Conservation (phyloP, 2,329 filamentous ascomycete genomes). For the Sarocladium oryzae region DNA sequence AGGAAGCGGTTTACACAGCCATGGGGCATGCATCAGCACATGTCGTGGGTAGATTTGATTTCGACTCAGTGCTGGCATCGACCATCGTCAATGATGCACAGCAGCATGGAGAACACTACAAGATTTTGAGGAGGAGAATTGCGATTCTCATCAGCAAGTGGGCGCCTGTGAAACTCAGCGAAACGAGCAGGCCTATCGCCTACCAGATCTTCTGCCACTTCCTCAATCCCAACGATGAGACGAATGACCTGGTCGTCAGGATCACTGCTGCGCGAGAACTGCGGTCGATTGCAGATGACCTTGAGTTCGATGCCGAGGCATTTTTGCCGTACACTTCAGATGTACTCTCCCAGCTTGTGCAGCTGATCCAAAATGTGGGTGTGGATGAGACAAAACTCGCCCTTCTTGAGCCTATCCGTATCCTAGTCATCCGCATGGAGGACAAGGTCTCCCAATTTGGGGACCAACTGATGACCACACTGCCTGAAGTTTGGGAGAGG, state of each 20-base stretch:
- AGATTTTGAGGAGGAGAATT: slow-evolving; percentile 78
- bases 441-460: slow-evolving; percentile 61
- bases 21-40: slow-evolving; percentile 80
- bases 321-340: slow-evolving; percentile 75
- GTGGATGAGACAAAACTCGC: slow-evolving; percentile 85
- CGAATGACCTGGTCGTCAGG: slow-evolving; percentile 87
- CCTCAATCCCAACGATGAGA: slow-evolving; percentile 65
- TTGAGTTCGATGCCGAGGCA: slow-evolving; percentile 65
- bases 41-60: slow-evolving; percentile 69
- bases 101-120: slow-evolving; percentile 53
- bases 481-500: slow-evolving; percentile 79
- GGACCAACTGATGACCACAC: slow-evolving; percentile 71
- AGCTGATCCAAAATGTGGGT: slow-evolving; percentile 72
- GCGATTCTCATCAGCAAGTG: slow-evolving; percentile 86
- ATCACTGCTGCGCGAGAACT: slow-evolving; percentile 86
- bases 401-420: slow-evolving; percentile 77
- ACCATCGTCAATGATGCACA: slow-evolving; percentile 77
- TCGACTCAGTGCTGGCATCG: slow-evolving; percentile 69
- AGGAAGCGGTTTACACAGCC: slow-evolving; percentile 91
- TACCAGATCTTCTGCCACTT: slow-evolving; percentile 89
- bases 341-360: slow-evolving; percentile 66
- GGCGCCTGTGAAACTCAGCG: slow-evolving; percentile 70
- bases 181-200: slow-evolving; percentile 62
- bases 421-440: slow-evolving; percentile 76
- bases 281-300: slow-evolving; percentile 73